These are phyloP conservation scores for Magnusiomyces tetraspermus DNA, from an alignment of 1,139 yeast species.

Conservation along the genomic window DNA sequence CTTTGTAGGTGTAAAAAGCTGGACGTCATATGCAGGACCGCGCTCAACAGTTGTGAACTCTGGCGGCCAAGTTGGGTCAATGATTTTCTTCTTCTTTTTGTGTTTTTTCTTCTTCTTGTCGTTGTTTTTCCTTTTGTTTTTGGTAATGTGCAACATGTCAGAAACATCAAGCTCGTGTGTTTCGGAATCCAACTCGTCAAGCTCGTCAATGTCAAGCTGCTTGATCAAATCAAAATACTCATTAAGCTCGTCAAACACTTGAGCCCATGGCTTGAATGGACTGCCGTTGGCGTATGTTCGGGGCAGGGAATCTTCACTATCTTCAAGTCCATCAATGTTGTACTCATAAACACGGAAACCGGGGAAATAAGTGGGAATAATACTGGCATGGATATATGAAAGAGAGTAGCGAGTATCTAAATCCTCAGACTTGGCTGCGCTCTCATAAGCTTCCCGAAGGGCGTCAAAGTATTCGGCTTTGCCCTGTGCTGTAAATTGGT, in stretches of 20 bases:
- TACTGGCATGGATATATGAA: constrained; percentile 62
- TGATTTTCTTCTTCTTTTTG: constrained; percentile 28
- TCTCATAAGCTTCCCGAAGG: constrained; percentile 13
- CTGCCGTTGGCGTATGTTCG: constrained; percentile 16
- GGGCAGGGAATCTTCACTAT: constrained; percentile 14
- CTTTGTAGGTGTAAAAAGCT: constrained; percentile 59
- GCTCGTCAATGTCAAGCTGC: constrained; percentile 18
- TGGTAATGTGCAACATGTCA: constrained; percentile 20
- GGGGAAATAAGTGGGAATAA: constrained; percentile 81
- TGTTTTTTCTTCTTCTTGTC: constrained; percentile 16
- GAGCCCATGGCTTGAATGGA: constrained; percentile 38
- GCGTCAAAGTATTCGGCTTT: constrained; percentile 17
- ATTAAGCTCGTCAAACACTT: constrained; percentile 44
- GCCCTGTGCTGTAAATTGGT: constrained; percentile 3
- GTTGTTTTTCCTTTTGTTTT: constrained; percentile 22
- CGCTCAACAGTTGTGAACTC: constrained; percentile 41
- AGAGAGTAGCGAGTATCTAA: constrained; percentile 53
- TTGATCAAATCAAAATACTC: constrained; percentile 20
- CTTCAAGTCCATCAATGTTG: constrained; percentile 48
- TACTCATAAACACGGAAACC: constrained; percentile 81
- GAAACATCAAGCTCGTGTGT: constrained; percentile 25
- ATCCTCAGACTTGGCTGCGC: constrained; percentile 8
- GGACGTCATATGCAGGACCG: constrained; percentile 72
- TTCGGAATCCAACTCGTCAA: constrained; percentile 25
- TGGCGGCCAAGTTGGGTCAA: constrained; percentile 60